Conservation (phyloP, 371 early-diverging fungal genomes). For the Lichtheimia ornata region DNA sequence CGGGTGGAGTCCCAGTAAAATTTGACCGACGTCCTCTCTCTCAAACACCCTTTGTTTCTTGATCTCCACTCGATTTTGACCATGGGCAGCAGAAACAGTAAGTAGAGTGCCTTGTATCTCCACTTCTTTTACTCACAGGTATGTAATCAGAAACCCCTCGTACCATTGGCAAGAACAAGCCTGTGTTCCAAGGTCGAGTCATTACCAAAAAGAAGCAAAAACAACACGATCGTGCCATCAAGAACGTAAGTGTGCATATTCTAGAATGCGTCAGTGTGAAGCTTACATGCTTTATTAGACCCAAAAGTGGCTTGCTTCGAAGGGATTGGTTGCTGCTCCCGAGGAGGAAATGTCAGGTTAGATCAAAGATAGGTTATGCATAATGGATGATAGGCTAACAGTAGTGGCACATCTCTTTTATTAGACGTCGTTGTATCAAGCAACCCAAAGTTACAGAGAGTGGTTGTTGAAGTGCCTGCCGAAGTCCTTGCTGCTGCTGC, state of each 20-base stretch:
- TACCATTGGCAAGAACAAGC: conserved; percentile 7
- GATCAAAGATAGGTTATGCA: not conserved
- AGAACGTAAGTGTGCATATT: conserved; percentile 26
- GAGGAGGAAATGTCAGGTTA: conserved; percentile 51
- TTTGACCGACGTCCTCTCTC: too few species aligned
- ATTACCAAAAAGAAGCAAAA: conserved; percentile 51
- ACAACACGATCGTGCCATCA: conserved; percentile 36
- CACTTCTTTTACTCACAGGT: too few species aligned
- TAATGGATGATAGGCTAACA: not conserved
- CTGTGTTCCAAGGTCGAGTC: conserved; percentile 20
- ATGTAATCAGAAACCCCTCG: too few species aligned
- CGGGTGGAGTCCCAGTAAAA: too few species aligned
- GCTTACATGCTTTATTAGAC: conserved; percentile 16
- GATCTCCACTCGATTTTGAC: too few species aligned
- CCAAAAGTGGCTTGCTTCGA: conserved; percentile 31
- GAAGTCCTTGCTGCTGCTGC: conserved; percentile 49
- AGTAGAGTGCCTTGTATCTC: too few species aligned
- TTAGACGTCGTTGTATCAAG: conserved; percentile 31
- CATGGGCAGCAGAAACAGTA: conserved; percentile 3
- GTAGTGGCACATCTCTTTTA: not conserved
- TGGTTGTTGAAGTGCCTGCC: conserved; percentile 30
- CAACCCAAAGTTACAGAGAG: conserved; percentile 33
- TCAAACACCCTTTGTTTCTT: too few species aligned
- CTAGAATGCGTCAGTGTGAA: not conserved
- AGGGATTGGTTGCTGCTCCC: conserved; percentile 33